Evolutionary conservation across 1,284 basidiomycete species (phyloP).

Genomic region (Trametes polyzona): DNA sequence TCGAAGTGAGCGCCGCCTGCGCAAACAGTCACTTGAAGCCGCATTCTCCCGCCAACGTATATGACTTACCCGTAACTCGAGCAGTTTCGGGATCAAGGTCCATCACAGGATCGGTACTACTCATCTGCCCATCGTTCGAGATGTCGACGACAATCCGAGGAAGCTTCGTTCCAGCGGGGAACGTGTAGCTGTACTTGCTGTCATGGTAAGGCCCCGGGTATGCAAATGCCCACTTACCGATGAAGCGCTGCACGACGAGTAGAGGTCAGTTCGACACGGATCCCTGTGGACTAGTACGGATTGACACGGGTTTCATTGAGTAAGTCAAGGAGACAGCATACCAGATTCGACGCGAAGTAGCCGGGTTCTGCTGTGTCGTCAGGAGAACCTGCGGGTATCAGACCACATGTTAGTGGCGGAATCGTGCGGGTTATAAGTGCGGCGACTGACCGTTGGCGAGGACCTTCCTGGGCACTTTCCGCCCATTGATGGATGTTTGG

Average conservation of each 20-base stretch:
- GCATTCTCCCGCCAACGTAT: not conserved
- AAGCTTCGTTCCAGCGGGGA: slow-evolving; percentile 33
- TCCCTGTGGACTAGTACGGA: slow-evolving; percentile 51
- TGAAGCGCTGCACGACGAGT: slow-evolving; percentile 60
- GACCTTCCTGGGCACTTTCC: slow-evolving; percentile 50
- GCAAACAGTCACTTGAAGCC: not conserved
- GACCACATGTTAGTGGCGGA: not conserved
- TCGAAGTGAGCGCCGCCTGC: slow-evolving; percentile 44
- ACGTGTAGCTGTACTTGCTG: slow-evolving; percentile 35
- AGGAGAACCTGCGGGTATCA: slow-evolving; percentile 47
- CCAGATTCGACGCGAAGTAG: slow-evolving; percentile 64
- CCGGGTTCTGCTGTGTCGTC: slow-evolving; percentile 65
- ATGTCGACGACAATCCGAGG: slow-evolving; percentile 60
- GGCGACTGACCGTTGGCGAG: slow-evolving; percentile 45
- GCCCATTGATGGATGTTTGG: slow-evolving; percentile 45
- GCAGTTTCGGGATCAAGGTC: slow-evolving; percentile 50
- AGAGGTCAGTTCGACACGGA: slow-evolving; percentile 62
- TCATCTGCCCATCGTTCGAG: slow-evolving; percentile 59
- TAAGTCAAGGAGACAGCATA: slow-evolving; percentile 27
- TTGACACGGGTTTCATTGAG: not conserved
- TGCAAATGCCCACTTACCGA: slow-evolving; percentile 38
- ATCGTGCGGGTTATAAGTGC: not conserved
- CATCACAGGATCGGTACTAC: slow-evolving; percentile 50
- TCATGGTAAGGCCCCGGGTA: not conserved
- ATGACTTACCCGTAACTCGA: slow-evolving; percentile 42